Evolutionary conservation across 192 early-diverging fungal species (phyloP), one percentile per base, ranked within the genome.

Genomic region (Coemansia nantahalensis): DNA sequence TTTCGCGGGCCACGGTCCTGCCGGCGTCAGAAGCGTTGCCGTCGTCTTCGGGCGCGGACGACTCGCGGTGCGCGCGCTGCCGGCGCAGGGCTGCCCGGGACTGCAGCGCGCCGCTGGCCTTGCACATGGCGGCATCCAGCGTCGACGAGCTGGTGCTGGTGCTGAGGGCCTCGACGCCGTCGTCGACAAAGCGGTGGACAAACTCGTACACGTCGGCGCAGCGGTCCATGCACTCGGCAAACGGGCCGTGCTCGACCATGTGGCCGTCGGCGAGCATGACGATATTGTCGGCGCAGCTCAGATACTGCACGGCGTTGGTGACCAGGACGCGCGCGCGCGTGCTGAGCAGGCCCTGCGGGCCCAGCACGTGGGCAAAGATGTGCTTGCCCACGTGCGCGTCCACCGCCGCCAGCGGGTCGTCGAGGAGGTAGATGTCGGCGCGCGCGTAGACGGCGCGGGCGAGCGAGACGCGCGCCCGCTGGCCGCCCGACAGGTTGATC

Each of bases 361-460:
- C 76, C 36, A 82, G 51, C 13, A 78, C 79, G n/a, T 80, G 78
- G 0, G 79, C 69, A 34, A 83, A 85, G 2, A 85, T 65, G 15
- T 78, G 73, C 51, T 82, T 81, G 26, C 79, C 79, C 9, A 85
- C 83, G 58, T 83, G 80, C 10, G 83, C 75, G 42, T 83, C 84
- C 4, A 85, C 82, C n/a, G 89, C 86, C 28, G 85, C 69, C 35
- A 89, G 68, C n/a, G 85, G 84, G 40, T 91, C 87, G 48, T 89
- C 88, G 15, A 90, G 59, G 1, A 89, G 67, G 30, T 81, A 80
- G 1, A 86, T 58, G 35, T 89, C 85, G 8, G 82, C 81, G 14
- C 84, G 68, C 22, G 77, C 42, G 45, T 86, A 87, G n/a, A 84
- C 75, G 1, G 85, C 84, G 37, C 89, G 70, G 0, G 87, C 87